Evolutionary conservation across 2,329 filamentous ascomycete genomes (phyloP), one percentile per base, ranked within the genome.

Genomic region (Alternaria brassicae): DNA sequence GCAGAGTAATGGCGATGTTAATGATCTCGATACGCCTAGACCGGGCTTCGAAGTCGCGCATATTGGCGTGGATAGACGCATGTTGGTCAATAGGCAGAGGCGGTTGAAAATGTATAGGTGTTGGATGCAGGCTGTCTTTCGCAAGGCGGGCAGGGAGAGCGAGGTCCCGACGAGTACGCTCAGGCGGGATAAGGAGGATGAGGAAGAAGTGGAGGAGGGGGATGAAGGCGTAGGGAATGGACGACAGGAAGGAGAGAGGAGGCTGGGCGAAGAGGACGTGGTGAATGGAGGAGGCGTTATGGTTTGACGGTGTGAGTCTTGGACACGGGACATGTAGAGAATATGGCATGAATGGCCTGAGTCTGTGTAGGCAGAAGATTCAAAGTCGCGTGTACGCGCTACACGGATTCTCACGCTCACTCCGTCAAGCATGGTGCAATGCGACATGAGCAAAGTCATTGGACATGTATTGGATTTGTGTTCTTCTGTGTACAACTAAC

Each of bases 31-130:
- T n/a, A 60, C 51, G 0, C 53, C 66, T 4, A 56, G 65, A 3
- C 75, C 77, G 0, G 58, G 62, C 0, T 82, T 98, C 70, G 86
- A 92, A 48, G 81, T 97, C 45, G 81, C 91, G 56, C 87, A 95
- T 45, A 84, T 98, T 34, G 95, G 90, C 25, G 85, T 94, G 55
- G 95, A 99, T 76, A 88, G 92, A 66, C 88, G 95, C 60, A 85
- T 99, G 82, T 84, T 99, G 55, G 92, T 99, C 56, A 99, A 99
- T 77, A 88, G 95, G 65, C 91, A 93, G 54, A 87, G 89, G 72
- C 90, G 93, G 79, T 83, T 97, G 48, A 99, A 98, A 81, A 99
- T 99, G 95, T 98, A 98, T 79, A 88, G 95, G 61, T 98, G 94
- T 82, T 99, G 95, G 93, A 87, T 96, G 76, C 92, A 96, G 78